Conservation (phyloP, 2,329 filamentous ascomycete species). For the Talaromyces sp. region DNA sequence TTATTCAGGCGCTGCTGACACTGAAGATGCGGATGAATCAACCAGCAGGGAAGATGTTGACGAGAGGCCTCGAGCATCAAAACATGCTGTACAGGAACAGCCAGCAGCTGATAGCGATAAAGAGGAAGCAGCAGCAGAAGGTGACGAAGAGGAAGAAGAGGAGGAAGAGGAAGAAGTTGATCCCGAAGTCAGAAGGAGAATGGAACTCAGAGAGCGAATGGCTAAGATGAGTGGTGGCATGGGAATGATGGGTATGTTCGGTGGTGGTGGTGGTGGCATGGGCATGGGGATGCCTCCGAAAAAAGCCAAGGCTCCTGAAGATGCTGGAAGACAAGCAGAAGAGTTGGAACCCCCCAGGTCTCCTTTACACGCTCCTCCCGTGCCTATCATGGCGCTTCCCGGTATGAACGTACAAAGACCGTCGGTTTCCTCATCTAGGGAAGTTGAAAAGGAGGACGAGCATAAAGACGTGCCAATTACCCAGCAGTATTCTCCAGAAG, state of each 20-base stretch:
- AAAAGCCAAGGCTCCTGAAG: constrained; percentile 48
- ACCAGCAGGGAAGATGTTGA: constrained; percentile 74
- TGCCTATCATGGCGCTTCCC: constrained; percentile 61
- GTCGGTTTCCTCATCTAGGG: constrained; percentile 45
- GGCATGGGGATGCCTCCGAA: constrained; percentile 52
- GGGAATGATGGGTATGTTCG: constrained; percentile 95
- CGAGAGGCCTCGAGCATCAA: constrained; percentile 41
- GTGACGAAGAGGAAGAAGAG: constrained; percentile 65
- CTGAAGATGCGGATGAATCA: constrained; percentile 60
- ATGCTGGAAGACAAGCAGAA: constrained; percentile 29
- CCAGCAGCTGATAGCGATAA: constrained; percentile 37
- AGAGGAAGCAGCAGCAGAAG: constrained; percentile 47
- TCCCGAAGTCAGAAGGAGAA: constrained; percentile 76
- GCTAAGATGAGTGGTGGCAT: constrained; percentile 98
- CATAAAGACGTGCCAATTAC: constrained; percentile 42
- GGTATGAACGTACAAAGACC: constrained; percentile 60
- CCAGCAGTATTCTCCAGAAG: constrained; percentile 42
- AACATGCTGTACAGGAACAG: constrained; percentile 39
- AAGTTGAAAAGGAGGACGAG: constrained; percentile 51
- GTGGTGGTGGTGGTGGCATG: constrained; percentile 54
- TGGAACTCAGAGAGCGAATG: constrained; percentile 91
- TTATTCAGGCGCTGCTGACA: constrained; percentile 61
- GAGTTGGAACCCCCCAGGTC: constrained; percentile 30
- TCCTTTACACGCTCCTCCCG: constrained; percentile 39
- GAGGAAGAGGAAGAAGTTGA: constrained; percentile 85